Evolutionary conservation across 192 early-diverging fungal species (phyloP), one percentile per base, ranked within the genome.

Genomic region (Linnemannia exigua): DNA sequence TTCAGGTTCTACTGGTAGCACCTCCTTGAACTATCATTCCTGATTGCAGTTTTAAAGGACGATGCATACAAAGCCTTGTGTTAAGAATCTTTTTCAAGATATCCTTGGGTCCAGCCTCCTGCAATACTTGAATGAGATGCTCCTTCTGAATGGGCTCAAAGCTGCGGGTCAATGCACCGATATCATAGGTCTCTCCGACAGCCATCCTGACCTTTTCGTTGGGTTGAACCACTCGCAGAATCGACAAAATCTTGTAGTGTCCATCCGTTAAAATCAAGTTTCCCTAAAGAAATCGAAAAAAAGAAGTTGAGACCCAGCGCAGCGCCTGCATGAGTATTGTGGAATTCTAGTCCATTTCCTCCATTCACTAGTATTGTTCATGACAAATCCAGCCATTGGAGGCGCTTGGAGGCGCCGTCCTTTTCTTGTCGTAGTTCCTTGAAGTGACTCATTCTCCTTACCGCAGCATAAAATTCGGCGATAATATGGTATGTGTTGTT

Each of bases 231-330:
- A 95, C 92, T 33, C 99, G 96, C 72, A 98, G 81, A 48, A 99
- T 88, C 1, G 96, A 89, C 71, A 99, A 75, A 46, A 98, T 99
- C 22, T 86, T 89, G 81, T 95, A 97, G 69, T 96, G 92, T 48
- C 94, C 90, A 90, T 98, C 96, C 11, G 98, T 98, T 79, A 99
- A 88, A 70, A 99, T 97, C 66, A 99, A 92, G 91, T 99, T 99
- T 3, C 98, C 98, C 95, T 95, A 79, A 52, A 63, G 52, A 20
- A 47, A 20, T 37, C 19, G n/a, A 84, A 70, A 52, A 38, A 58
- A 70, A 41, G 61, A 36, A 17, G 44, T 25, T 41, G 15, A 4
- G 20, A 0, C 5, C 35, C 72, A 36, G 47, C 25, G 46, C 33
- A 31, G 41, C 46, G 25, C 46, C 37, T 36, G 19, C 46, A 69